Base-by-base conservation (phyloP, 2,329 filamentous ascomycete species). In the Bipolaris cookei region DNA sequence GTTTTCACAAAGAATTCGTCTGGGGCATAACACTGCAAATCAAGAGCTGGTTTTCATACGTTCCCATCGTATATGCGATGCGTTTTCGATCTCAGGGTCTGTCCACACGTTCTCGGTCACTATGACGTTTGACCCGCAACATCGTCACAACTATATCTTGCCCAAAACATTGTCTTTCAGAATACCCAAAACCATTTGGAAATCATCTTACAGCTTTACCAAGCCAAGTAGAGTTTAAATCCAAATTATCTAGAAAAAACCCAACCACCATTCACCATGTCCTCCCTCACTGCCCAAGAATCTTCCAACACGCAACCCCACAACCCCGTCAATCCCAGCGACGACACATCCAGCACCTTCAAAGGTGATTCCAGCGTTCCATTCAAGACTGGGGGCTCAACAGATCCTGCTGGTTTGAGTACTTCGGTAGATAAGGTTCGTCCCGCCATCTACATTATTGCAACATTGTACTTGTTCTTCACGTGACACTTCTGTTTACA, bases 211-310 rank as follows among this genome's bases (percentile, higher is more conserved):
- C 21, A 1, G 2, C 3, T 20, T 34, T 11, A 16, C 7, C 3
- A 5, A 18, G 3, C 11, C n/a, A 3, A 6, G n/a, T 2, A 20
- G 1, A 30, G 1, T 10, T 14, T 4, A 3, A n/a, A 16, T 6
- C 6, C 2, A 18, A 44, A 5, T 11, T 7, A 14, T 35, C 11
- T 30, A 25, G 4, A 28, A 16, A 7, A 16, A 18, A 11, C 3
- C 14, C 13, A 25, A 30, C 2, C 3, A 34, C 14, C 21, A n/a
- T 13, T 10, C 14, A 23, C 13, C 11, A 37, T 61, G 57, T 63
- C 62, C 3, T 63, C 55, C 42, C 55, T 63, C 10, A 65, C 60
- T 11, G 20, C 43, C 20, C 62, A 65, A 59, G 55, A 65, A 23
- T 63, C 57, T 20, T 51, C 57, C 20, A 55, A 51, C 42, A 63